A percentile compares a stretch with the other conserved stretches of the same genome.
Evolutionary conservation across 1,284 basidiomycete species (phyloP).

Genomic region (Bjerkandera adusta): DNA sequence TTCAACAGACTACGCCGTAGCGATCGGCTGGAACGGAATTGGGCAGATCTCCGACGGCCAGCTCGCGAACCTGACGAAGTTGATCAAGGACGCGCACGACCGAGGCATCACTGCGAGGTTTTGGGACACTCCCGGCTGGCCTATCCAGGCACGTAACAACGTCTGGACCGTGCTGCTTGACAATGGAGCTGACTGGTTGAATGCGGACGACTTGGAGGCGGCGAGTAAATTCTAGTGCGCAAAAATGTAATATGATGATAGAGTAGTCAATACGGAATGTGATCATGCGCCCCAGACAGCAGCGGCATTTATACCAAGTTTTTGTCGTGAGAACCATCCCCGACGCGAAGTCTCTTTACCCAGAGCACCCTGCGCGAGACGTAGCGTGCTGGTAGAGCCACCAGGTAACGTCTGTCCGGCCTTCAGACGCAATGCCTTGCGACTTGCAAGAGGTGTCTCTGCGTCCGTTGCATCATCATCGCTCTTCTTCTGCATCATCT

Average conservation of each 20-base stretch:
- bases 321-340: constrained; percentile 31
- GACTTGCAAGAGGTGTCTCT: constrained; percentile 14
- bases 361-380: constrained; percentile 32
- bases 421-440: constrained; percentile 29
- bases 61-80: constrained; percentile 31
- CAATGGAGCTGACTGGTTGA: constrained; percentile 51
- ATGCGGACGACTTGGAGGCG: constrained; percentile 51
- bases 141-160: constrained; percentile 41
- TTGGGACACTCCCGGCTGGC: constrained; percentile 54
- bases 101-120: constrained; percentile 47
- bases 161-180: constrained; percentile 43
- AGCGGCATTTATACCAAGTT: constrained; percentile 34
- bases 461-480: constrained; percentile 23
- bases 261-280: constrained; percentile 17
- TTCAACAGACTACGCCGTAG: constrained; percentile 46
- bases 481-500: constrained; percentile 19
- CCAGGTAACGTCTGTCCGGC: constrained; percentile 37
- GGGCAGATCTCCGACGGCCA: constrained; percentile 41
- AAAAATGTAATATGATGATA: constrained; percentile 6
- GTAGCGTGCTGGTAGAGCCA: constrained; percentile 28
- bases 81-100: constrained; percentile 44
- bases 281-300: constrained; percentile 24
- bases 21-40: constrained; percentile 49
- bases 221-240: constrained; percentile 37
- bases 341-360: constrained; percentile 25